Evolutionary conservation across 768 basidiomycete species (phyloP), one percentile per base, ranked within the genome.

Genomic region (Jaapia argillacea): DNA sequence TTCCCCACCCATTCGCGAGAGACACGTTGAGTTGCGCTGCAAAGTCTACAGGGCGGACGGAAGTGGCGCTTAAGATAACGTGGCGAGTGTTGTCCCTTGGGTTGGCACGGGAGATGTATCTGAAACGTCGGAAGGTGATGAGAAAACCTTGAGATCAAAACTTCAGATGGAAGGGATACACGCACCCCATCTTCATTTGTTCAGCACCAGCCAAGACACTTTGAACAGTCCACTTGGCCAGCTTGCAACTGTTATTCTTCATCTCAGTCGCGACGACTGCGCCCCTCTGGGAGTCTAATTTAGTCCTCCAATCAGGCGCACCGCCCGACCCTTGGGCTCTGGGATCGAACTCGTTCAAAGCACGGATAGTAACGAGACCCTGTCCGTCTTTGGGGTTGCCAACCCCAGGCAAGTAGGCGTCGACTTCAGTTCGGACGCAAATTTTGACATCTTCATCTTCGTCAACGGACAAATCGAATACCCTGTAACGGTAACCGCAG

Each of bases 231-330:
- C 94, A 99, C 56, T 94, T 85, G 16, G 93, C 92, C 23, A 99
- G 75, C 63, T 99, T 99, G 68, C 84, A 92, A 54, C 84, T 88
- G 68, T 99, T 99, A 66, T 99, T 99, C 71, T 98, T 99, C 96
- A 98, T 98, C 71, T 99, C 96, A 21, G 90, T 93, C 26, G 96
- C 91, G 47, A 98, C 92, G 35, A 99, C 94, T 2, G 96, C 96
- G 49, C 96, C 96, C 36, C 92, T 79, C 63, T 97, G 92, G 4
- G 86, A 81, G 64, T 99, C 96, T 35, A 99, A 68, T 65, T 94
- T 94, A n/a, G 86, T 77, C 25, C 93, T 79, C 96, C 96, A 99
- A 62, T 99, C 96, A n/a, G 92, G 88, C 14, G 94, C 92, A 40
- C 92, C 91, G 22, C 92, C 94, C 1, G 87, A 81, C 20, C 94